Percentiles rank a stretch among this genome's conserved stretches.
Conservation (phyloP, 2,329 filamentous ascomycete species). For the Aureobasidium namibiae region DNA sequence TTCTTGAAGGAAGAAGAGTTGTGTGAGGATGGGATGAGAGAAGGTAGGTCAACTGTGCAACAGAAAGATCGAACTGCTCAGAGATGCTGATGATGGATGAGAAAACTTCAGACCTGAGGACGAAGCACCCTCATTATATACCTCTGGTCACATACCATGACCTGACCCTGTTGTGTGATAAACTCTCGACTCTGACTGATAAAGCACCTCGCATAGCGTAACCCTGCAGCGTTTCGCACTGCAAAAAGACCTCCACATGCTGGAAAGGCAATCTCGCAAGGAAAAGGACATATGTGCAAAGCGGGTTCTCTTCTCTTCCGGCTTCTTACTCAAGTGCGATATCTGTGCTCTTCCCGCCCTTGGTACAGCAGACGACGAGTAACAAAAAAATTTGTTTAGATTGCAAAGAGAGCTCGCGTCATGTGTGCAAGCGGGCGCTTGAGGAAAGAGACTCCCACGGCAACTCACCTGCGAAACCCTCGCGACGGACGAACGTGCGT, state of each 20-base stretch:
- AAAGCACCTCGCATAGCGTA: conserved; percentile 8
- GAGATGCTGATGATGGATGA: not conserved
- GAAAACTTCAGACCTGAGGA: not conserved
- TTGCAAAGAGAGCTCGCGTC: not conserved
- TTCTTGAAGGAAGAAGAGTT: not conserved
- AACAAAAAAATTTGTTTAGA: not conserved
- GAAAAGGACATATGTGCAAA: not conserved
- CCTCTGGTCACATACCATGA: not conserved
- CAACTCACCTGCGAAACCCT: not conserved
- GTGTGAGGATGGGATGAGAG: not conserved
- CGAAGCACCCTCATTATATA: conserved; percentile 1
- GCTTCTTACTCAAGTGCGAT: conserved; percentile 6
- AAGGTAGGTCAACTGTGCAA: not conserved
- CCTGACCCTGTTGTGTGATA: conserved; percentile 1
- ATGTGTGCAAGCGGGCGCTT: not conserved
- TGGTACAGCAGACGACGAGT: not conserved
- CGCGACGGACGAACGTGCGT: not conserved
- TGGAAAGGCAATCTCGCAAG: not conserved
- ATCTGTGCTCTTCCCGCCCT: not conserved
- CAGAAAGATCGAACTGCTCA: not conserved
- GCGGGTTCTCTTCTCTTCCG: not conserved
- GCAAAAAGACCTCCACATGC: not conserved
- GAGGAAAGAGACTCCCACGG: not conserved
- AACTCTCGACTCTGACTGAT: conserved; percentile 5
- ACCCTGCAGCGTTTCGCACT: conserved; percentile 6